Evolutionary conservation across 257 asterid species (phyloP), one percentile per base, ranked within the genome.

Genomic region (Dorcoceras hygrometricum): DNA sequence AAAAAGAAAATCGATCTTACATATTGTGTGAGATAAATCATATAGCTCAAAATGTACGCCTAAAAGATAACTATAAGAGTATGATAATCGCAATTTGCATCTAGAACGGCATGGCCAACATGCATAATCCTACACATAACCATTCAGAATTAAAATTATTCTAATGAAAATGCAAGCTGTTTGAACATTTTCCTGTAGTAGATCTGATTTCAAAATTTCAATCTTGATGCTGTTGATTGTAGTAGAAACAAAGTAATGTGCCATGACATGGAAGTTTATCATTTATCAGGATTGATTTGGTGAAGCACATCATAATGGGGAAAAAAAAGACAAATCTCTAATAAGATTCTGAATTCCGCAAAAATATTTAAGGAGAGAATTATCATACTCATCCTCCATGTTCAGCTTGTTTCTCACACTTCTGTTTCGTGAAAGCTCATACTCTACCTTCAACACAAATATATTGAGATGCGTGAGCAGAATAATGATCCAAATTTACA

Each of bases 341-440:
- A 5, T 54, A 71, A 65, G 68, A n/a, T n/a, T n/a, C n/a, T n/a
- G n/a, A 61, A 36, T 29, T 55, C 31, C 29, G 31, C 18, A 8
- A 54, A 54, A 55, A 19, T 18, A 18, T 34, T 48, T 61, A 59
- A 56, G 36, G 50, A 55, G 28, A 65, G 67, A 67, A 74, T 54
- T 67, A 71, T 71, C 97, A 68, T 93, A 90, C 99, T 88, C 97
- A 62, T 75, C 78, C 75, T 86, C 95, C 82, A 77, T 63, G 83
- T 27, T 82, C 77, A 90, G 94, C 86, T 82, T 93, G 70, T 72
- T 79, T 80, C 90, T 80, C 73, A 89, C 79, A 75, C 82, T 76
- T 69, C 72, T 86, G 71, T 88, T 89, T 80, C 78, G 82, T 75
- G 91, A 79, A 76, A 94, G 82, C 76, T 89, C 96, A 57, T 75